phyloP scores from a whole-genome alignment of 2,329 filamentous ascomycete genomes.

The Trichoderma breve region DNA sequence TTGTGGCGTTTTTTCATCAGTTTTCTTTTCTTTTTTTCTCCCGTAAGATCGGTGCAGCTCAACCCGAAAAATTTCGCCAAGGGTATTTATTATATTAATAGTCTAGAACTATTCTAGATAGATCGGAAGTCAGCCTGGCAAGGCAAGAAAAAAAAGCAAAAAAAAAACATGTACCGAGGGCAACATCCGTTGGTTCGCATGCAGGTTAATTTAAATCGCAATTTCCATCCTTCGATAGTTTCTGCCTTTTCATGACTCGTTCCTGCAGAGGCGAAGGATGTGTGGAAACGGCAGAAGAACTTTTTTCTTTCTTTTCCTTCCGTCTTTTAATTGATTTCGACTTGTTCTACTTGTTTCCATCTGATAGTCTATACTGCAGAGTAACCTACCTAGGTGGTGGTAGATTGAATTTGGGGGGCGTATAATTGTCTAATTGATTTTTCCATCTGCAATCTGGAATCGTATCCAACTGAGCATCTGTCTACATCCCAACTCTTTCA shows the following conservation, averaged over 20 bases:
- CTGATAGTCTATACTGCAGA: background rate
- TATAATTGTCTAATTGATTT: background rate
- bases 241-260: slow-evolving; percentile 1
- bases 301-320: background rate
- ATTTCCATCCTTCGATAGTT: background rate
- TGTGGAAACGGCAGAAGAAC: background rate
- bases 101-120: background rate
- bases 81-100: background rate
- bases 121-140: background rate
- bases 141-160: background rate
- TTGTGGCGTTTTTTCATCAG: background rate
- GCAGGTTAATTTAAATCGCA: background rate
- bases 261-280: slow-evolving; percentile 1
- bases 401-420: background rate
- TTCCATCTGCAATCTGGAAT: background rate
- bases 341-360: background rate
- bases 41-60: background rate
- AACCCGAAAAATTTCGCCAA: background rate
- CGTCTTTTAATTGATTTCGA: background rate
- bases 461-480: background rate
- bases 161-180: background rate
- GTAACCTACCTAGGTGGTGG: background rate
- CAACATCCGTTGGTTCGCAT: background rate
- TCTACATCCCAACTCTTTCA: background rate
- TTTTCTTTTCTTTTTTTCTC: background rate